These are phyloP conservation scores for Trichocladium antarcticum DNA, from an alignment of 495 filamentous ascomycete species.

Conservation along the genomic window DNA sequence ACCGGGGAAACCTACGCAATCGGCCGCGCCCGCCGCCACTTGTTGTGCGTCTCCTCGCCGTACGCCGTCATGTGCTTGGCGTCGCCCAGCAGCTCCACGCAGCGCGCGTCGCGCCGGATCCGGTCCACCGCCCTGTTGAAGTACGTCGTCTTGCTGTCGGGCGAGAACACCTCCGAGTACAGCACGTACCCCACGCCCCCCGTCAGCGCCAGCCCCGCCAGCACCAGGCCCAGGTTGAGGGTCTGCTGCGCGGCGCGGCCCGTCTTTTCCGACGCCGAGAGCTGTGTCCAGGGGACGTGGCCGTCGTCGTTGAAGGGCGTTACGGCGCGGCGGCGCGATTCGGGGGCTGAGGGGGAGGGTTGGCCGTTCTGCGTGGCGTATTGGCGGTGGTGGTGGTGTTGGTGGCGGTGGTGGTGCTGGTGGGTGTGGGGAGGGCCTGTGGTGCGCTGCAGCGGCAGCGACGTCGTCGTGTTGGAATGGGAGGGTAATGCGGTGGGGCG, in stretches of 20 bases:
- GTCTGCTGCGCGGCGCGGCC: slow-evolving; percentile 81
- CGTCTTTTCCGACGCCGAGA: slow-evolving; percentile 66
- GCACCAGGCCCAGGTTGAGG: slow-evolving; percentile 69
- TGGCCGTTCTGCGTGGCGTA: slow-evolving; percentile 31
- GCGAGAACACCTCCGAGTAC: slow-evolving; percentile 76
- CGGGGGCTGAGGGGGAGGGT: slow-evolving; percentile 2
- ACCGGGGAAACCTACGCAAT: slow-evolving; percentile 52
- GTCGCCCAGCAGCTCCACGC: slow-evolving; percentile 63
- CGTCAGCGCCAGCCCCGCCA: slow-evolving; percentile 64
- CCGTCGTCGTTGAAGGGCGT: slow-evolving; percentile 77
- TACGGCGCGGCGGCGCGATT: slow-evolving; percentile 39
- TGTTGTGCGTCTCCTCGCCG: slow-evolving; percentile 71
- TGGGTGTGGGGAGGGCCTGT: not conserved
- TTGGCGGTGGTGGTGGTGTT: slow-evolving; percentile 13
- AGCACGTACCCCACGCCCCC: slow-evolving; percentile 66
- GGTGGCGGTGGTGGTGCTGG: slow-evolving; percentile 6
- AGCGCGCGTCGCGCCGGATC: slow-evolving; percentile 60
- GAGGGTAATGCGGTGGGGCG: not conserved
- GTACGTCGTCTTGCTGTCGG: slow-evolving; percentile 71
- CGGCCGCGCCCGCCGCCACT: slow-evolving; percentile 75
- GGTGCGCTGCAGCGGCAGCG: not conserved
- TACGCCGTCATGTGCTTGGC: slow-evolving; percentile 66
- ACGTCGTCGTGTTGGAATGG: not conserved
- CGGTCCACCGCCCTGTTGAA: slow-evolving; percentile 81
- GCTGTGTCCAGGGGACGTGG: slow-evolving; percentile 63